These are phyloP conservation scores for Closterium sp. DNA, from an alignment of 139 green algal genomes.

Conservation along the genomic window DNA sequence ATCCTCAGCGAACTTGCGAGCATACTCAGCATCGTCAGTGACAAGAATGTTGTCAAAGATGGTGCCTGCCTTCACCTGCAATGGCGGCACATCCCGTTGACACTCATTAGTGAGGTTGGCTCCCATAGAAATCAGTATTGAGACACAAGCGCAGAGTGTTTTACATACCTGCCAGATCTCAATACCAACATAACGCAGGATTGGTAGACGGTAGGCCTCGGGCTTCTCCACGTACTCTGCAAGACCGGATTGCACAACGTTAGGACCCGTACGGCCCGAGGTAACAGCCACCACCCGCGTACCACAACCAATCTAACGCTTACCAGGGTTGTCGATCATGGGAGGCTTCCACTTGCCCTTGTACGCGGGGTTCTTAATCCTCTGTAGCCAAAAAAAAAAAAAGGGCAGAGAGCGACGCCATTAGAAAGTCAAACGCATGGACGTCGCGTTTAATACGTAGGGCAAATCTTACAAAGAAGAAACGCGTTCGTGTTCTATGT, in stretches of 20 bases:
- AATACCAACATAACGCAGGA: slow-evolving; percentile 76
- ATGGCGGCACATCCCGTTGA: neutral
- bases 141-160: neutral
- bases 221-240: slow-evolving; percentile 73
- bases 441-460: too few species aligned
- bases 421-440: too few species aligned
- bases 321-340: slow-evolving; percentile 76
- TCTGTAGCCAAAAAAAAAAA: slow-evolving; percentile 45
- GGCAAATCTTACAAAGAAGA: too few species aligned
- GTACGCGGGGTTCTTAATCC: slow-evolving; percentile 72
- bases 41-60: slow-evolving; percentile 94
- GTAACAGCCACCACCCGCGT: too few species aligned
- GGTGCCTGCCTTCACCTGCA: slow-evolving; percentile 74
- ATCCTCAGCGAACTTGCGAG: slow-evolving; percentile 71
- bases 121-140: neutral
- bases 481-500: too few species aligned
- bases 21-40: slow-evolving; percentile 69
- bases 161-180: slow-evolving; percentile 76
- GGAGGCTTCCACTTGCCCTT: slow-evolving; percentile 80
- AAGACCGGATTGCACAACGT: neutral
- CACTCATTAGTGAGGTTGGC: neutral
- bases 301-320: neutral
- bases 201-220: slow-evolving; percentile 70
- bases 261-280: too few species aligned
- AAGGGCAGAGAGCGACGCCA: neutral